Conservation (phyloP, 352 stramenopile genomes). For the Phytophthora melonis region DNA sequence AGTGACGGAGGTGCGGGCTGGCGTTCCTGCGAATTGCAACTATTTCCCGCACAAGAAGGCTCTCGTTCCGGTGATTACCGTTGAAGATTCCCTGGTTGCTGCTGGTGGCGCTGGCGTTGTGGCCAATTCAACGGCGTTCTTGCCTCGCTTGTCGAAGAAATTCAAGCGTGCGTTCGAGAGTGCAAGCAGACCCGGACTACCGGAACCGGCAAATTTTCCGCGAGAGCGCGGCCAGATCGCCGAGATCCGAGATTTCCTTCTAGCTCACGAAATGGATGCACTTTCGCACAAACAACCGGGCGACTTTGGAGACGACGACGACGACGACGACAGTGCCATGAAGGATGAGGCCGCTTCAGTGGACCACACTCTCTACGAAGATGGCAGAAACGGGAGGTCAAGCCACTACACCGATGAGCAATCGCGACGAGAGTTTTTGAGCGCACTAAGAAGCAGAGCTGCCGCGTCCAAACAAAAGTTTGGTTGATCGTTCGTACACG, state of each 20-base stretch:
- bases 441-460: conserved; percentile 27
- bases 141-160: conserved; percentile 24
- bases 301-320: background rate
- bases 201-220: conserved; percentile 11
- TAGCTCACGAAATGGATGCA: conserved; percentile 37
- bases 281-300: conserved; percentile 17
- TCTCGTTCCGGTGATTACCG: conserved; percentile 72
- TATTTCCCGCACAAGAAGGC: conserved; percentile 76
- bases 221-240: conserved; percentile 19
- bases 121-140: background rate
- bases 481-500: conserved; percentile 2
- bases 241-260: conserved; percentile 37
- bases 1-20: conserved; percentile 45
- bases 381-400: background rate
- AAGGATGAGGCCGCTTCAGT: background rate
- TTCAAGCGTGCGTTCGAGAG: conserved; percentile 42
- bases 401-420: conserved; percentile 36
- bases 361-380: background rate
- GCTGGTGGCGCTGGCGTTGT: background rate
- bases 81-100: conserved; percentile 45
- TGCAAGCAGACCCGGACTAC: background rate
- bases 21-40: conserved; percentile 53
- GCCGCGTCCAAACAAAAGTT: conserved; percentile 16
- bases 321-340: background rate
- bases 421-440: conserved; percentile 37